A percentile compares a stretch with the other conserved stretches of the same genome.
Conservation (phyloP, 306 rosid genomes). For the Citrullus mucosospermus region DNA sequence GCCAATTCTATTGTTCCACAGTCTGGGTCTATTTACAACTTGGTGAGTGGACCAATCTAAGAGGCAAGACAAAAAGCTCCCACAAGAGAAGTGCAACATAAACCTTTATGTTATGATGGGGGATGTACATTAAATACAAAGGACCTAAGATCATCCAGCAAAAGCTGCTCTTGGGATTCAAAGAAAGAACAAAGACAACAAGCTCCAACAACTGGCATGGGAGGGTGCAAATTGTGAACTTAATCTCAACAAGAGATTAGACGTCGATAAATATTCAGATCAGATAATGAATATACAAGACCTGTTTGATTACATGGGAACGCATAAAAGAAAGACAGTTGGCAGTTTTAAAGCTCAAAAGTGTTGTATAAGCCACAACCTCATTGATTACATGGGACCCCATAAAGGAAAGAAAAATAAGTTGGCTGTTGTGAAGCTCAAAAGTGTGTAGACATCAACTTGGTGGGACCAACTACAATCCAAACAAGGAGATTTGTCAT, state of each 20-base stretch:
- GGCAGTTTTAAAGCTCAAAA: not conserved
- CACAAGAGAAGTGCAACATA: not conserved
- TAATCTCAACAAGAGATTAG: not conserved
- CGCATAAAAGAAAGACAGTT: not conserved
- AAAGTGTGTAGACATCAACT: not conserved
- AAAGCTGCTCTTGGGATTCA: not conserved
- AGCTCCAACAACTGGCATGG: not conserved
- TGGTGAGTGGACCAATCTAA: not conserved
- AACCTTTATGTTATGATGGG: not conserved
- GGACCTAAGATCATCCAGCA: not conserved
- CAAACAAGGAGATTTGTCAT: not conserved
- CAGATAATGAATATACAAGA: not conserved
- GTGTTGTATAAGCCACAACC: not conserved
- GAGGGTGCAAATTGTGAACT: not conserved
- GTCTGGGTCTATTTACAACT: too few species aligned
- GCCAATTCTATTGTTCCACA: too few species aligned
- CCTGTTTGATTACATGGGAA: not conserved
- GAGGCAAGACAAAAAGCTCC: not conserved
- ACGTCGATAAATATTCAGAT: not conserved
- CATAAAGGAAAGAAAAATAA: not conserved
- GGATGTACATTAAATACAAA: not conserved
- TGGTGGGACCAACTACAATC: not conserved
- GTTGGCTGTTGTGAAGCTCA: not conserved
- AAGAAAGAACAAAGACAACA: not conserved
- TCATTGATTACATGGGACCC: not conserved